These are phyloP conservation scores for Phytophthora idaei DNA, from an alignment of 352 stramenopile genomes.

Conservation along the genomic window DNA sequence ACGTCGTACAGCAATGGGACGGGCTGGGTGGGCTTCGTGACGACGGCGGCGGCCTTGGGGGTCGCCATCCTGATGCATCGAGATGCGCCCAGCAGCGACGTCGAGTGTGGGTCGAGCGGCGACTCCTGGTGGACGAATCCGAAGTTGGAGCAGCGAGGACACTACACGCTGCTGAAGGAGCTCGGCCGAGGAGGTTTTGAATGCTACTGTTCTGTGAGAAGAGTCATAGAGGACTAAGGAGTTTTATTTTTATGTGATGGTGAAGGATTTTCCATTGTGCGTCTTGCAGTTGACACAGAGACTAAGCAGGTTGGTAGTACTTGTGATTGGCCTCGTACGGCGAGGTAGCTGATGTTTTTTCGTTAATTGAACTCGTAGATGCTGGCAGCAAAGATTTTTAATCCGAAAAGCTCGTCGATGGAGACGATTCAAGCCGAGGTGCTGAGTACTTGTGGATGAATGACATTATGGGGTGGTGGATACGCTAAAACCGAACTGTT, in stretches of 20 bases:
- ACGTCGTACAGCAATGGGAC: slow-evolving; percentile 29
- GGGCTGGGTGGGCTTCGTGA: slow-evolving; percentile 28
- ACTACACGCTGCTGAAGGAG: slow-evolving; percentile 68
- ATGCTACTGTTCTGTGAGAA: background rate
- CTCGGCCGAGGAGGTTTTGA: slow-evolving; percentile 61
- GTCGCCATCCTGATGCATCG: slow-evolving; percentile 17
- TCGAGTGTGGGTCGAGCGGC: slow-evolving; percentile 30
- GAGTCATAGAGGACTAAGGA: background rate
- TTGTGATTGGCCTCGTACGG: too few relatives aligned
- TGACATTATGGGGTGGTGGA: background rate
- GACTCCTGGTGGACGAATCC: slow-evolving; percentile 11
- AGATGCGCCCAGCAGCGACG: slow-evolving; percentile 18
- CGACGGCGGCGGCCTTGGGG: slow-evolving; percentile 23
- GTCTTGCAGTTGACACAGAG: slow-evolving; percentile 61
- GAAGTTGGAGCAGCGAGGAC: slow-evolving; percentile 35
- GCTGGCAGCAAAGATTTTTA: slow-evolving; percentile 78
- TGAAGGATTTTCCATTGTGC: slow-evolving; percentile 71
- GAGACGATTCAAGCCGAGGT: slow-evolving; percentile 72
- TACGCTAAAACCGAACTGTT: background rate
- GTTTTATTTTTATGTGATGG: slow-evolving; percentile 14
- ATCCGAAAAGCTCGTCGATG: slow-evolving; percentile 59
- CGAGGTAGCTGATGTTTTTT: slow-evolving; percentile 3
- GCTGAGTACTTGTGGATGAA: background rate
- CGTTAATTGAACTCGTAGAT: slow-evolving; percentile 22
- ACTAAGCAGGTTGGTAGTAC: slow-evolving; percentile 42